Base-by-base conservation (phyloP, 2,329 filamentous ascomycete species). In the Pestalotiopsis sp. region DNA sequence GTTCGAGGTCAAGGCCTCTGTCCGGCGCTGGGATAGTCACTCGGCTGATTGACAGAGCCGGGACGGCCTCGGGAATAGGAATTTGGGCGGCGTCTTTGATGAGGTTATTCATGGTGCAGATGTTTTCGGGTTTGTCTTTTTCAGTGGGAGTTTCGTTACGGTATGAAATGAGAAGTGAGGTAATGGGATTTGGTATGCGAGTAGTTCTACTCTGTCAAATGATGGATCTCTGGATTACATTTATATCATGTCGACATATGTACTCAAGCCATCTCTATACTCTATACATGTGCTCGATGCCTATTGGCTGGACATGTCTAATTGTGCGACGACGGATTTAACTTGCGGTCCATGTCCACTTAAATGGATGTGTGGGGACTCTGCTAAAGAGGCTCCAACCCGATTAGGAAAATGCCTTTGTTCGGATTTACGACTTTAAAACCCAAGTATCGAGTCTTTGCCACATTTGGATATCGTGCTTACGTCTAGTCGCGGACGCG, bases 1-100 rank as follows among this genome's bases (percentile, higher is more conserved):
- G 17, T 35, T 79, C 73, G 1, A 82, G 69, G 40, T 78, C 71
- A 5, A 72, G 69, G n/a, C 67, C 72, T 11, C 77, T 75, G 17
- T 71, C 71, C 0, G 73, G 67, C 20, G 65, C 70, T 14, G 71
- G 71, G 11, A 79, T 68, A 11, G 78, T 71, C n/a, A 79, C 67
- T 3, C 77, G 76, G 38, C 73, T 75, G 68, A 73, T 75, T 11
- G 74, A 75, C 39, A 81, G 69, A 58, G 81, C 72, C 13, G 78
- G 75, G 3, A 70, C 72, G 1, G 78, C 62, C 10, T 68, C n/a
- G 58, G 59, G 71, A 62, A 78, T 69, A 3, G 79, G 79, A 65
- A 83, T 78, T 30, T 77, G 69, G 68, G 71, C 72, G 7, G 77
- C 76, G 22, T 67, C 66, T 67, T 75, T 75, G 64, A 77, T 72